These are phyloP conservation scores for Gynochthodes officinalis DNA, from an alignment of 257 asterid species.

Conservation along the genomic window DNA sequence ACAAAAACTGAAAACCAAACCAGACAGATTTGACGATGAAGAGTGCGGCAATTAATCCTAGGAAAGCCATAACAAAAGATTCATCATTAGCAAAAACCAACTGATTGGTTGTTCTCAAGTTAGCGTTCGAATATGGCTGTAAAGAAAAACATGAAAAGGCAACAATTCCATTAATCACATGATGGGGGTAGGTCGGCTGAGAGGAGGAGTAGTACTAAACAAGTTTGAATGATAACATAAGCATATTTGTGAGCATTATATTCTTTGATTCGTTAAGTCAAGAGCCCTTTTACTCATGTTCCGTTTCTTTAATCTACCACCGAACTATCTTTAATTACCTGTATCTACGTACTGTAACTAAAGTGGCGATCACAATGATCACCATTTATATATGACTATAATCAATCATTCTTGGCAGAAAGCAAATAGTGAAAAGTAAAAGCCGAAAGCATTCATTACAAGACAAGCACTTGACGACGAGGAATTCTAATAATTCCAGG, in stretches of 20 bases:
- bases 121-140: not conserved
- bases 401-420: not conserved
- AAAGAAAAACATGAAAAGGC: not conserved
- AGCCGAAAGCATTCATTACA: not conserved
- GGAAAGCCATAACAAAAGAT: conserved; percentile 7
- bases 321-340: not conserved
- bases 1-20: not conserved
- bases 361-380: not conserved
- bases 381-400: not conserved
- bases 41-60: not conserved
- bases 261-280: not conserved
- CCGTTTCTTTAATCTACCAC: not conserved
- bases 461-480: not conserved
- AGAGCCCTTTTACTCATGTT: not conserved
- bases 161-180: not conserved
- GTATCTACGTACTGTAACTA: not conserved
- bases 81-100: conserved; percentile 9
- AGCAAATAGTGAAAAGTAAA: not conserved
- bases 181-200: not conserved
- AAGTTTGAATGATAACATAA: not conserved
- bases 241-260: not conserved
- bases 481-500: conserved; percentile 5
- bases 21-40: not conserved
- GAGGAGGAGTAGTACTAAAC: not conserved
- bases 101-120: not conserved